These are phyloP conservation scores for Alternaria gansuensis DNA, from an alignment of 2,329 filamentous ascomycete genomes.

Conservation along the genomic window DNA sequence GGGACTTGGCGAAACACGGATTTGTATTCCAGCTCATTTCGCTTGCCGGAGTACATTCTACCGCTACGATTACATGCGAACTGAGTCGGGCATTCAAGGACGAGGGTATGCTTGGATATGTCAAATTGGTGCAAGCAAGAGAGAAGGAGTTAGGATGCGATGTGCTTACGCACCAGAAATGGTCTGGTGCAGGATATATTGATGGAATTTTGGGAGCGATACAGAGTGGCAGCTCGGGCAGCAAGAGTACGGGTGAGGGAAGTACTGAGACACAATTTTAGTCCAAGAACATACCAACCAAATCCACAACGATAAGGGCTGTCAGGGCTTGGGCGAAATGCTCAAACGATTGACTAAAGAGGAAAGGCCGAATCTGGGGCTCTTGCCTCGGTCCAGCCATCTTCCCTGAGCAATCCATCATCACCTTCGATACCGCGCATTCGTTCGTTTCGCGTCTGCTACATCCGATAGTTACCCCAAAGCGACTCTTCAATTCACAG, in stretches of 20 bases:
- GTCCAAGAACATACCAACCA: background rate
- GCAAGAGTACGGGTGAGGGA: constrained; percentile 92
- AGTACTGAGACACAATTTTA: constrained; percentile 74
- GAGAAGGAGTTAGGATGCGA: constrained; percentile 93
- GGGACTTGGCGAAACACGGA: constrained; percentile 92
- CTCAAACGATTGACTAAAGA: constrained; percentile 7
- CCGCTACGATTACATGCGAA: constrained; percentile 73
- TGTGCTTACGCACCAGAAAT: constrained; percentile 94
- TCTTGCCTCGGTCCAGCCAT: constrained; percentile 38
- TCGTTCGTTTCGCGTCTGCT: constrained; percentile 9
- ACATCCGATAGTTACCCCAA: background rate
- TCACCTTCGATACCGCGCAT: constrained; percentile 15
- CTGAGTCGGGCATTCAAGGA: constrained; percentile 83
- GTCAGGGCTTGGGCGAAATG: background rate
- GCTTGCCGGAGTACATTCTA: constrained; percentile 70
- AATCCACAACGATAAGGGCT: background rate
- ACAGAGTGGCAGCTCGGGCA: constrained; percentile 88
- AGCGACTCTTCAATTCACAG: background rate
- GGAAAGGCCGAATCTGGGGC: constrained; percentile 16
- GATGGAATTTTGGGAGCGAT: constrained; percentile 91
- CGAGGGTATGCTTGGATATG: constrained; percentile 96
- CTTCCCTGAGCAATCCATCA: constrained; percentile 25
- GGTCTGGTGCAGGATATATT: constrained; percentile 78
- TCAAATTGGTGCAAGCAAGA: constrained; percentile 86
- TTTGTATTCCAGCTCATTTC: constrained; percentile 72